Conservation (phyloP, 345 rosid species). For the Raphanus sativus region DNA sequence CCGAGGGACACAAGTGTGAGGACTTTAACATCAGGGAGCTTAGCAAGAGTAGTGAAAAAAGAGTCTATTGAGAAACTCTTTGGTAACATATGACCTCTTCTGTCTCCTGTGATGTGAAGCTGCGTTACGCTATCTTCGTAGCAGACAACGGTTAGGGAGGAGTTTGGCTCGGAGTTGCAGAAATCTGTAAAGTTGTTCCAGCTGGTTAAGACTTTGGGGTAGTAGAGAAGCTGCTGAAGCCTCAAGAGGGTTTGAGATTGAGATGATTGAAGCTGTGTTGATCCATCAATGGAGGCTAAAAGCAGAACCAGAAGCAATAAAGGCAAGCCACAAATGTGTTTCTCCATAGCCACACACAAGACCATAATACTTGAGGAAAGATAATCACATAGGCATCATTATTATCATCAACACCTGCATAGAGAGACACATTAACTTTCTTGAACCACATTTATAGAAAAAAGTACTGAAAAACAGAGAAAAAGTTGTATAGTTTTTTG, state of each 20-base stretch:
- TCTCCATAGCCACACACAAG: constrained; percentile 44
- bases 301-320: constrained; percentile 43
- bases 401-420: constrained; percentile 21
- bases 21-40: constrained; percentile 78
- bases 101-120: constrained; percentile 70
- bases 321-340: constrained; percentile 35
- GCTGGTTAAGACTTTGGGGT: constrained; percentile 56
- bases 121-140: constrained; percentile 78
- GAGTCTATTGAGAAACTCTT: constrained; percentile 74
- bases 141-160: constrained; percentile 74
- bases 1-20: constrained; percentile 82
- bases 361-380: background rate
- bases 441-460: constrained; percentile 6
- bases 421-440: constrained; percentile 28
- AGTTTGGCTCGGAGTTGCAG: constrained; percentile 71
- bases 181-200: constrained; percentile 79
- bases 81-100: constrained; percentile 52
- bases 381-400: constrained; percentile 18
- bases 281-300: constrained; percentile 41
- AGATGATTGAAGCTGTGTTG: constrained; percentile 75
- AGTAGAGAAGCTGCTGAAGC: constrained; percentile 61
- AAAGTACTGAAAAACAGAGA: background rate
- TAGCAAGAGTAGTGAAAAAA: constrained; percentile 67
- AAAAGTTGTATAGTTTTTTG: constrained; percentile 1
- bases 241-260: constrained; percentile 68